These are phyloP conservation scores for Tulasnella sp. DNA, from an alignment of 768 basidiomycete genomes.

Conservation along the genomic window DNA sequence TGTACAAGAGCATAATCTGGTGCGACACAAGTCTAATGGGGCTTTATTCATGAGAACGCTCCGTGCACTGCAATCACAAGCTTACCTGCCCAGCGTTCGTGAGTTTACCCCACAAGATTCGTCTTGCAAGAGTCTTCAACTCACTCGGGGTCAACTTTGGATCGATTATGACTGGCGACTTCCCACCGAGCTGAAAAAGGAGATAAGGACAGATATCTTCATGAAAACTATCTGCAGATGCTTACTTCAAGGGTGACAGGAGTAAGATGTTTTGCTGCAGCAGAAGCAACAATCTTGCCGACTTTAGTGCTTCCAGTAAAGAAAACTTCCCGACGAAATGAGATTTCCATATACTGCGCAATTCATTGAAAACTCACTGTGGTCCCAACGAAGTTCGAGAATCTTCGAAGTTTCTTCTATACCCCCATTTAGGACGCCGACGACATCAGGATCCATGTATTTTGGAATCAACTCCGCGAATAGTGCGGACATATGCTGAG, in stretches of 20 bases:
- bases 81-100: slow-evolving; percentile 23
- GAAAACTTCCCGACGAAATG: background rate
- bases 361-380: slow-evolving; percentile 7
- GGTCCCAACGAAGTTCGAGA: slow-evolving; percentile 10
- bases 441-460: slow-evolving; percentile 57
- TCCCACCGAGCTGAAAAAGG: slow-evolving; percentile 19
- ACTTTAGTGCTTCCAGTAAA: slow-evolving; percentile 38
- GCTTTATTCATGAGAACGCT: background rate
- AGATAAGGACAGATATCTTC: background rate
- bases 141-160: slow-evolving; percentile 15
- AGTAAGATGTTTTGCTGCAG: slow-evolving; percentile 42
- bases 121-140: slow-evolving; percentile 19
- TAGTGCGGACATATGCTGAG: slow-evolving; percentile 41
- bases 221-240: background rate
- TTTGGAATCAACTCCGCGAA: slow-evolving; percentile 56
- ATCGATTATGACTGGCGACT: slow-evolving; percentile 28
- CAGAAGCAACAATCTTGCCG: slow-evolving; percentile 38
- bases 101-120: slow-evolving; percentile 24
- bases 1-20: slow-evolving; percentile 35
- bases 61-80: background rate
- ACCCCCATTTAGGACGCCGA: slow-evolving; percentile 57
- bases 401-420: slow-evolving; percentile 46
- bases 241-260: slow-evolving; percentile 47
- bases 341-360: background rate
- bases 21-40: slow-evolving; percentile 22